Percentiles rank a stretch among this genome's conserved stretches.
Evolutionary conservation across 805 yeast species (phyloP).

Genomic region (Candida wancherniae): DNA sequence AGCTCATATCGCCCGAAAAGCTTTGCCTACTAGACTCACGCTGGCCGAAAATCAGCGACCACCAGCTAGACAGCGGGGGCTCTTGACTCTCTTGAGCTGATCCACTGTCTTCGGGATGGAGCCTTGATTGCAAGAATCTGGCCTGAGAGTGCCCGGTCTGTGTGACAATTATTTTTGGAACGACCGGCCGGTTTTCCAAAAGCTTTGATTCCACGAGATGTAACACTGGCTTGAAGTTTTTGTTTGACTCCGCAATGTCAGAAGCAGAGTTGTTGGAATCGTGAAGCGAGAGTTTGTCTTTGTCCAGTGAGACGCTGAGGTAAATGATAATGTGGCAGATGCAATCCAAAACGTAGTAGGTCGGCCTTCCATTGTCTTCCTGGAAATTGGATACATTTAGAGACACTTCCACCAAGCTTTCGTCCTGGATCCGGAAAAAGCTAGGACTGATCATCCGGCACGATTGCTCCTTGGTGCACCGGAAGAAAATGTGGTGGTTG

Average conservation of each 20-base stretch:
- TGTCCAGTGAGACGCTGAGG: slow-evolving; percentile 7
- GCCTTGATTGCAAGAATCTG: slow-evolving; percentile 28
- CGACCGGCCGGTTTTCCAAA: slow-evolving; percentile 10
- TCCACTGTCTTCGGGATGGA: too few relatives aligned
- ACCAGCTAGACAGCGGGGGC: too few relatives aligned
- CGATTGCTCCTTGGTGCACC: slow-evolving; percentile 16
- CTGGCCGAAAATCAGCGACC: too few relatives aligned
- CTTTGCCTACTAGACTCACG: too few relatives aligned
- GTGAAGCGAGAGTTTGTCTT: slow-evolving; percentile 13
- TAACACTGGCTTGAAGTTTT: slow-evolving; percentile 3
- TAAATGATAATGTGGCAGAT: slow-evolving; percentile 25
- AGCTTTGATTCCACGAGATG: slow-evolving; percentile 3
- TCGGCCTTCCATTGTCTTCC: slow-evolving; percentile 7
- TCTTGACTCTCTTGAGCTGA: too few relatives aligned
- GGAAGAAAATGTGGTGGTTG: slow-evolving; percentile 31
- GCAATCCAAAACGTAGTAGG: slow-evolving; percentile 28
- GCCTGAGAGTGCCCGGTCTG: slow-evolving; percentile 37
- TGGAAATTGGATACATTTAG: slow-evolving; percentile 20
- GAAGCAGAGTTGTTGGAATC: slow-evolving; percentile 13
- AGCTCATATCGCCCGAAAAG: slow-evolving; percentile 24
- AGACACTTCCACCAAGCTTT: slow-evolving; percentile 6
- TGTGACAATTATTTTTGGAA: slow-evolving; percentile 26
- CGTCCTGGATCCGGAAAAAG: slow-evolving; percentile 15
- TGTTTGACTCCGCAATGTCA: slow-evolving; percentile 2
- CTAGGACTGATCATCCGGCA: slow-evolving; percentile 26